These are phyloP conservation scores for Hymenotorrendiella dingleyae DNA, from an alignment of 2,329 filamentous ascomycete species.

Conservation along the genomic window DNA sequence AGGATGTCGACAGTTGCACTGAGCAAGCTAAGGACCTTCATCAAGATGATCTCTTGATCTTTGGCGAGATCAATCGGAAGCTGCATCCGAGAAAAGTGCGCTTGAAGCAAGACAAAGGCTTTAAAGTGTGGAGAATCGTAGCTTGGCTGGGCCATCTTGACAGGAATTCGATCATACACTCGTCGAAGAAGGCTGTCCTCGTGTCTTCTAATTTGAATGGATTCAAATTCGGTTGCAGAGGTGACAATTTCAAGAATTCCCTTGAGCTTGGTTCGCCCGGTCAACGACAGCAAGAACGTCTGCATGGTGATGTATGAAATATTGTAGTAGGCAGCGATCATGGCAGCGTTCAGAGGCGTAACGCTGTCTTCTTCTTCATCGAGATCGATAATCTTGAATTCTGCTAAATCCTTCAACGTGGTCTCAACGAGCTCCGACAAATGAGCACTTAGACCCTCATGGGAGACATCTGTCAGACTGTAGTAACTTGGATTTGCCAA, in stretches of 20 bases:
- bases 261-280: conserved; percentile 86
- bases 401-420: conserved; percentile 81
- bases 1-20: conserved; percentile 92
- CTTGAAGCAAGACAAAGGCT: conserved; percentile 92
- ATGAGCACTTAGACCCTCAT: conserved; percentile 90
- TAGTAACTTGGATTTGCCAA: conserved; percentile 97
- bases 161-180: conserved; percentile 89
- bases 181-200: conserved; percentile 82
- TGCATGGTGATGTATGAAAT: conserved; percentile 99
- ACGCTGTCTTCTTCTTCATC: conserved; percentile 92
- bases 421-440: conserved; percentile 92
- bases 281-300: conserved; percentile 89
- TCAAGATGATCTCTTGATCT: conserved; percentile 84
- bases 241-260: conserved; percentile 95
- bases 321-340: conserved; percentile 99
- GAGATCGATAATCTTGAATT: conserved; percentile 92
- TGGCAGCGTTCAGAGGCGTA: conserved; percentile 85
- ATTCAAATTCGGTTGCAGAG: conserved; percentile 93
- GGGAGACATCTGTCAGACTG: conserved; percentile 77
- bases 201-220: conserved; percentile 88
- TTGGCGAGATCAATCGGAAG: conserved; percentile 92
- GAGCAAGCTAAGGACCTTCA: conserved; percentile 78
- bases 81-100: conserved; percentile 96
- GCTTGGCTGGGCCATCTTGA: conserved; percentile 83
- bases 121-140: conserved; percentile 98